phyloP scores from a whole-genome alignment of 805 yeast genomes.

The Millerozyma acaciae region DNA sequence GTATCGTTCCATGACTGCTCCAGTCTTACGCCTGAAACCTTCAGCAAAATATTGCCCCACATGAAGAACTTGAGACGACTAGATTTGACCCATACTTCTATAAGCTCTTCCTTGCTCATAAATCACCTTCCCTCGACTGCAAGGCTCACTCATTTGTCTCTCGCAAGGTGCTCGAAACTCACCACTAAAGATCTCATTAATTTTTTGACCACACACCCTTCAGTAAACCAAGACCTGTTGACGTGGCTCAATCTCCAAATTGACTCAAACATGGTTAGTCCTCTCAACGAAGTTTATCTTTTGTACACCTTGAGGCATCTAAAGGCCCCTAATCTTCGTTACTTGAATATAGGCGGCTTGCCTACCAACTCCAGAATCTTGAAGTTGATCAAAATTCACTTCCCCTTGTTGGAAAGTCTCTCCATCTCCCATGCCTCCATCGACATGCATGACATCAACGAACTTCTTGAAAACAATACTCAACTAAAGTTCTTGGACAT shows the following conservation, averaged over 20 bases:
- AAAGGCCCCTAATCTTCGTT: constrained; percentile 43
- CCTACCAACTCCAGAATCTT: constrained; percentile 46
- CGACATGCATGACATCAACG: constrained; percentile 33
- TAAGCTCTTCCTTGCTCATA: constrained; percentile 58
- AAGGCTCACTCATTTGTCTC: constrained; percentile 71
- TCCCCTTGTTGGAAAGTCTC: constrained; percentile 40
- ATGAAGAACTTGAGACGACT: constrained; percentile 56
- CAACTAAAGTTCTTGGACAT: constrained; percentile 60
- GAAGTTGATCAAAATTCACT: constrained; percentile 34
- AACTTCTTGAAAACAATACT: constrained; percentile 26
- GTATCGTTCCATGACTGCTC: constrained; percentile 88
- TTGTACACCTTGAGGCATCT: constrained; percentile 41
- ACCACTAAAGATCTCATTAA: constrained; percentile 69
- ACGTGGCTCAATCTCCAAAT: constrained; percentile 66
- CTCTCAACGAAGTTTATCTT: constrained; percentile 50
- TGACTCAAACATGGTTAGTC: constrained; percentile 59
- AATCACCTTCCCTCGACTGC: constrained; percentile 51
- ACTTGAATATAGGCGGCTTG: constrained; percentile 62
- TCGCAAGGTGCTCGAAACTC: constrained; percentile 51
- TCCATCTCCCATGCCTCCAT: constrained; percentile 38
- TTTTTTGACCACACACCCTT: constrained; percentile 69
- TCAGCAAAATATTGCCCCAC: constrained; percentile 55
- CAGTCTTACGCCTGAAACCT: constrained; percentile 57
- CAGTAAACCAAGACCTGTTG: constrained; percentile 45
- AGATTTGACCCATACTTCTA: constrained; percentile 78